These are phyloP conservation scores for Myxozyma neotropica DNA, from an alignment of 805 yeast species.

Conservation along the genomic window DNA sequence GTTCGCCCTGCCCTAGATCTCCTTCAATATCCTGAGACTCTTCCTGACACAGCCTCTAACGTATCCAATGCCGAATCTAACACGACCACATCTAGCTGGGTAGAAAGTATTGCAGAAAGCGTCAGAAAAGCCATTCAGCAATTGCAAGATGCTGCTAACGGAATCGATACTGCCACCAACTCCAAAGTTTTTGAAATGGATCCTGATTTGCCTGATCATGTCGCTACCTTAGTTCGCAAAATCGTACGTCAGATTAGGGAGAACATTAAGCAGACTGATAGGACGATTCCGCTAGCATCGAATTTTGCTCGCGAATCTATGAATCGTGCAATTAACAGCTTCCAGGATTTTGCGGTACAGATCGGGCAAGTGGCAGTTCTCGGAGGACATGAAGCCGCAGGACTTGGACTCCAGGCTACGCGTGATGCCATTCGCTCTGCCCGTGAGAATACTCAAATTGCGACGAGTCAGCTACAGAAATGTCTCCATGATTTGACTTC, in stretches of 20 bases:
- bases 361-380: slow-evolving; percentile 24
- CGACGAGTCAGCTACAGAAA: slow-evolving; percentile 20
- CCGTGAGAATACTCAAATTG: slow-evolving; percentile 19
- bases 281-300: slow-evolving; percentile 1
- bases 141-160: slow-evolving; percentile 16
- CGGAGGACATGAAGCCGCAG: slow-evolving; percentile 20
- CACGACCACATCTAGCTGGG: slow-evolving; percentile 2
- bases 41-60: not conserved
- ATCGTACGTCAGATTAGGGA: slow-evolving; percentile 18
- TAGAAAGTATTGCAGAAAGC: slow-evolving; percentile 16
- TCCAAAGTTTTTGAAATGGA: slow-evolving; percentile 7
- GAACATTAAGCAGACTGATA: slow-evolving; percentile 6
- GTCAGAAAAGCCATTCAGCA: slow-evolving; percentile 21
- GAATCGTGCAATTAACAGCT: slow-evolving; percentile 17
- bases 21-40: not conserved
- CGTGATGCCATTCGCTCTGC: slow-evolving; percentile 25
- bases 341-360: slow-evolving; percentile 25
- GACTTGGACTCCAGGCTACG: slow-evolving; percentile 19
- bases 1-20: not conserved
- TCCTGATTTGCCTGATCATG: slow-evolving; percentile 21
- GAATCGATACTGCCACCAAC: not conserved
- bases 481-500: slow-evolving; percentile 14
- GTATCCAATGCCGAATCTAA: not conserved
- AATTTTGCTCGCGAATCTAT: slow-evolving; percentile 10
- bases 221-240: slow-evolving; percentile 23